Conservation (phyloP, 768 basidiomycete species). For the Auricularia sp. region DNA sequence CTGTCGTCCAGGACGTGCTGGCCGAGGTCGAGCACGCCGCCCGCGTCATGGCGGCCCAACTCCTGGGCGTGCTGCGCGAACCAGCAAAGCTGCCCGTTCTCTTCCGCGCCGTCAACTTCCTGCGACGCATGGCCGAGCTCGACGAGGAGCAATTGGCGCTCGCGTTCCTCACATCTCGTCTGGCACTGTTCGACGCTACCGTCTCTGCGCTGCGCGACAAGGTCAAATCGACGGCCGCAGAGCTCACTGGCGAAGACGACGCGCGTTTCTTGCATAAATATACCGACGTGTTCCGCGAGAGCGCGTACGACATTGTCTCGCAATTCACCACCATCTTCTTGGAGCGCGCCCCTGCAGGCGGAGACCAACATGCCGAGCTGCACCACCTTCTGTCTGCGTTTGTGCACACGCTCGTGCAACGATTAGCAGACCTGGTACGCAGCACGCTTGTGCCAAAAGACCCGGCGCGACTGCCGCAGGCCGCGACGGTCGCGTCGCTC, state of each 20-base stretch:
- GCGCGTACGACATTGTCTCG: constrained; percentile 83
- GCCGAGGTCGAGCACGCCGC: constrained; percentile 30
- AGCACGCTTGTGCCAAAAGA: constrained; percentile 52
- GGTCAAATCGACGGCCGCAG: constrained; percentile 36
- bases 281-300: constrained; percentile 85
- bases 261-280: constrained; percentile 75
- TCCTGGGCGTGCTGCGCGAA: constrained; percentile 69
- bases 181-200: constrained; percentile 46
- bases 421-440: constrained; percentile 58
- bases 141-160: constrained; percentile 69
- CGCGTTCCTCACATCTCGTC: constrained; percentile 69
- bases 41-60: constrained; percentile 67
- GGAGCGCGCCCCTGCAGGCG: constrained; percentile 36
- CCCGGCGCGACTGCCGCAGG: constrained; percentile 15
- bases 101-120: constrained; percentile 82
- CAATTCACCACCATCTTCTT: constrained; percentile 87
- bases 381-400: constrained; percentile 49
- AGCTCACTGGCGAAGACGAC: constrained; percentile 55
- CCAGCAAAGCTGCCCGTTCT: constrained; percentile 81
- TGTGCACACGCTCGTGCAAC: constrained; percentile 45
- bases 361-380: constrained; percentile 7
- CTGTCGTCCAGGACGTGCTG: constrained; percentile 41
- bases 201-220: constrained; percentile 28
- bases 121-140: constrained; percentile 72
- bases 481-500: constrained; percentile 64